These are phyloP conservation scores for Cucurbita moschata DNA, from an alignment of 306 rosid genomes.

Conservation along the genomic window DNA sequence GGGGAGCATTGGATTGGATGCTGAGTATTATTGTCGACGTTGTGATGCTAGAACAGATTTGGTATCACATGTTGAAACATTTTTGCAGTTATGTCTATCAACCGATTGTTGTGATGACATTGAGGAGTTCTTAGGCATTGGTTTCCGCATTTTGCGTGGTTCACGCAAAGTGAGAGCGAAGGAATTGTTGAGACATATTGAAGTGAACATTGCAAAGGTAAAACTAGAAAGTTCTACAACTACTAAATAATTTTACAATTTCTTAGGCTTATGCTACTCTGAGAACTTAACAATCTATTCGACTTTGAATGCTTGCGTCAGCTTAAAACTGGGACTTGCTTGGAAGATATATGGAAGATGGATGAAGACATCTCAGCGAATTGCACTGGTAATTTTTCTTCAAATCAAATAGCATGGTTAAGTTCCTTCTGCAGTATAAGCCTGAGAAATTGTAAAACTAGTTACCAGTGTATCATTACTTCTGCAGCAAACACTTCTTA, in stretches of 20 bases:
- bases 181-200: constrained; percentile 28
- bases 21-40: constrained; percentile 66
- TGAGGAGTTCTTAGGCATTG: constrained; percentile 41
- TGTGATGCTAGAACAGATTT: constrained; percentile 73
- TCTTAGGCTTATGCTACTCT: not conserved
- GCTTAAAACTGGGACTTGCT: constrained; percentile 40
- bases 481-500: too few species aligned
- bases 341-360: constrained; percentile 43
- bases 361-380: constrained; percentile 12
- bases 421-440: not conserved
- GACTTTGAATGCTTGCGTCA: constrained; percentile 29
- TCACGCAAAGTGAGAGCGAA: constrained; percentile 38
- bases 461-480: not conserved
- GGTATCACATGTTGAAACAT: constrained; percentile 34
- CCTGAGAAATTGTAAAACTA: not conserved
- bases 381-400: constrained; percentile 28
- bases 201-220: constrained; percentile 54
- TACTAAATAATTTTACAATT: not conserved
- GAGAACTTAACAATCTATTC: not conserved
- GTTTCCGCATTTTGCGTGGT: constrained; percentile 60
- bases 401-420: not conserved
- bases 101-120: constrained; percentile 33
- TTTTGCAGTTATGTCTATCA: constrained; percentile 35
- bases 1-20: constrained; percentile 50
- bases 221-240: constrained; percentile 1